Conservation (phyloP, 768 basidiomycete genomes). For the Hydnomerulius pinastri region DNA sequence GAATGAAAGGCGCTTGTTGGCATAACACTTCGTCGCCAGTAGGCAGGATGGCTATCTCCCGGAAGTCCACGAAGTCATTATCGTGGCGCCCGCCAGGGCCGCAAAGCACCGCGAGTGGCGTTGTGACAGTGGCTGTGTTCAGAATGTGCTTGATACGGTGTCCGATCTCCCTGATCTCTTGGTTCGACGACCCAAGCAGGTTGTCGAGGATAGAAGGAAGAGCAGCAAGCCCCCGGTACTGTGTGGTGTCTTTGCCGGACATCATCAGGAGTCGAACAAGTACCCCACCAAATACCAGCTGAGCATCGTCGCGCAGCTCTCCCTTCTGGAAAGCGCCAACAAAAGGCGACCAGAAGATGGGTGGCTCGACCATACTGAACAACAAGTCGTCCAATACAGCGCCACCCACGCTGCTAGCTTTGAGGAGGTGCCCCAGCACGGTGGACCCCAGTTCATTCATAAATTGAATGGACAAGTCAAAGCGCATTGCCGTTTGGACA, state of each 20-base stretch:
- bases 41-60: conserved; percentile 58
- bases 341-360: conserved; percentile 49
- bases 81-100: conserved; percentile 68
- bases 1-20: conserved; percentile 49
- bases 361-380: conserved; percentile 46
- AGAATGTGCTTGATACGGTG: conserved; percentile 44
- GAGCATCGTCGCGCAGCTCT: conserved; percentile 34
- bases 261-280: conserved; percentile 48
- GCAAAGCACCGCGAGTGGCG: conserved; percentile 14
- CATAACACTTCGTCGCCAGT: conserved; percentile 59
- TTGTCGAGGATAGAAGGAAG: conserved; percentile 25
- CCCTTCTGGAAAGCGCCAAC: conserved; percentile 33
- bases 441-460: conserved; percentile 43
- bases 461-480: conserved; percentile 38
- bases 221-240: conserved; percentile 41
- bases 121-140: conserved; percentile 18
- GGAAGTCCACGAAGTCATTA: conserved; percentile 63
- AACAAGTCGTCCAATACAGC: conserved; percentile 42
- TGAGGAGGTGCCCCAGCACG: conserved; percentile 42
- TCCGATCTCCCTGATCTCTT: conserved; percentile 32
- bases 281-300: conserved; percentile 46
- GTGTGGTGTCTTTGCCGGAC: conserved; percentile 30
- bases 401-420: conserved; percentile 43
- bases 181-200: conserved; percentile 25
- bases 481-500: conserved; percentile 42